Evolutionary conservation across 2,329 filamentous ascomycete species (phyloP).

Genomic region (Macroventuria anomochaeta): DNA sequence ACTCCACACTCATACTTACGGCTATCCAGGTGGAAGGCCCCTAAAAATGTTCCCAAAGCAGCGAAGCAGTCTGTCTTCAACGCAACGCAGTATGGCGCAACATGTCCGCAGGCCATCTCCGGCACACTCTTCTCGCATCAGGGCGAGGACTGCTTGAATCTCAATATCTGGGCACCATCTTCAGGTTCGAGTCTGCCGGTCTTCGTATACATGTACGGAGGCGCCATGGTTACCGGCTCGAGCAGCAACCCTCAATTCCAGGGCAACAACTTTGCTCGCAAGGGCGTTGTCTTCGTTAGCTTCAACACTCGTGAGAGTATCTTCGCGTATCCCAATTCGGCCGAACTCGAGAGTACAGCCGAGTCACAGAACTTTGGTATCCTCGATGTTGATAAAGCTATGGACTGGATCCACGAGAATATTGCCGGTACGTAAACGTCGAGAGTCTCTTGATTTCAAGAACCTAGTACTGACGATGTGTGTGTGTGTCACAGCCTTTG

Average conservation of each 20-base stretch:
- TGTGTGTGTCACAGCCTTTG: conserved; percentile 34
- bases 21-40: conserved; percentile 27
- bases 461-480: neutral
- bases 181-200: conserved; percentile 33
- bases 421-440: conserved; percentile 28
- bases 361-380: conserved; percentile 45
- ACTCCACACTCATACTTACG: neutral
- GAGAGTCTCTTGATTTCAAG: neutral
- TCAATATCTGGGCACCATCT: conserved; percentile 38
- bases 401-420: conserved; percentile 47
- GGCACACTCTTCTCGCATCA: conserved; percentile 30
- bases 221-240: conserved; percentile 51
- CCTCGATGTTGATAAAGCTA: conserved; percentile 47
- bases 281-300: conserved; percentile 34
- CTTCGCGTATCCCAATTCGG: conserved; percentile 52
- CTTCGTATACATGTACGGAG: conserved; percentile 55
- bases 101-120: conserved; percentile 34
- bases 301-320: conserved; percentile 43
- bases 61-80: conserved; percentile 21
- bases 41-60: conserved; percentile 20
- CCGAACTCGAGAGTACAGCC: conserved; percentile 37
- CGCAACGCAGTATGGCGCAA: conserved; percentile 31
- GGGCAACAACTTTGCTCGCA: conserved; percentile 49
- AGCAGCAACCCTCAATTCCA: conserved; percentile 52
- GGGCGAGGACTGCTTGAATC: conserved; percentile 50